Base-by-base conservation (phyloP, 2,329 filamentous ascomycete species). In the Trichoderma sp. region DNA sequence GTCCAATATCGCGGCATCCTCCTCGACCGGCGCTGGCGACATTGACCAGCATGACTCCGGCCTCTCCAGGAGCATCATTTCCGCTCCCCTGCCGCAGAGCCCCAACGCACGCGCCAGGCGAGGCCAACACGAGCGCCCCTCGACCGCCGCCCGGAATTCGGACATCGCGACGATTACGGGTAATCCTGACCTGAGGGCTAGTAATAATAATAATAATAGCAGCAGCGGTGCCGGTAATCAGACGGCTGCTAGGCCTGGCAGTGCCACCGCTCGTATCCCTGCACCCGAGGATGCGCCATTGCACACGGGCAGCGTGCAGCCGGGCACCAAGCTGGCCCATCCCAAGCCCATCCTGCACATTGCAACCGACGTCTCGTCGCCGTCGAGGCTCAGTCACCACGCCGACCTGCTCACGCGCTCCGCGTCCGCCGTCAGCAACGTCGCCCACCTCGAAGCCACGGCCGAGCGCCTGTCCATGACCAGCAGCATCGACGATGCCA, bases 401-500 rank as follows among this genome's bases (percentile, higher is more conserved):
- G 87, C 88, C 61, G 88, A 90, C 72, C 78, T 85, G 56, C 85
- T 85, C 73, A 81, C 82, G 58, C 81, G 87, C 64, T 85, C 88
- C 65, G 86, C 84, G 28, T 85, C 85, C 39, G 88, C 86, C 73
- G 78, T 83, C 19, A 83, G 83, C 73, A 92, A 90, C 78, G 88
- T 93, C 68, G 87, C 88, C 69, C 85, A 88, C 57, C 85, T 93
- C 68, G 90, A 94, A 76, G 88, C 89, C 69, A 89, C 87, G 12
- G 90, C 90, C 56, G 90, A 93, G 76, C 84, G 87, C 69, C 81
- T 93, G 75, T 91, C 89, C 70, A 85, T 85, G 79, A 88, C 87
- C 64, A 90, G 88, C 68, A 91, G 90, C 67, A 90, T 93, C 72
- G 90, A 90, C 71, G 86, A 90, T 79, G 90, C 91, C 70, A 93